Percentiles rank a stretch among this genome's conserved stretches.
These are phyloP conservation scores for Mycena filopes DNA, from an alignment of 768 basidiomycete genomes.

Conservation along the genomic window DNA sequence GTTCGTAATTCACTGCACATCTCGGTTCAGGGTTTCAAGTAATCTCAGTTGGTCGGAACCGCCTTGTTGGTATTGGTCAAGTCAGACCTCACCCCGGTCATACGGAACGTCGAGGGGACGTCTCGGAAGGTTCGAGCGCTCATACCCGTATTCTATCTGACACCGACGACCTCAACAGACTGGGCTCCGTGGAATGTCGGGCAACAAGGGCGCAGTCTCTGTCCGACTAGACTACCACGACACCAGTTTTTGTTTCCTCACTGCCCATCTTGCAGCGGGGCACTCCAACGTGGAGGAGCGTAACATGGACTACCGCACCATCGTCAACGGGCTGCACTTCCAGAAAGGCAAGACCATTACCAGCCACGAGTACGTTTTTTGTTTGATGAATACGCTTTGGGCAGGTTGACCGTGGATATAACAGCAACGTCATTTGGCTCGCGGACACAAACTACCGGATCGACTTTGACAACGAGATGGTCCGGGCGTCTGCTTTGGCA, in stretches of 20 bases:
- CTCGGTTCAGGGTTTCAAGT: constrained; percentile 19
- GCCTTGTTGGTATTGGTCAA: constrained; percentile 89
- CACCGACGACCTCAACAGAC: constrained; percentile 58
- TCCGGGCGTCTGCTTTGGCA: constrained; percentile 69
- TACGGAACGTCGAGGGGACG: constrained; percentile 92
- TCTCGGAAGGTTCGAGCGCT: constrained; percentile 78
- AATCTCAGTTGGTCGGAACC: constrained; percentile 87
- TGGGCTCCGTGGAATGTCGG: constrained; percentile 93
- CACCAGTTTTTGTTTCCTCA: constrained; percentile 94
- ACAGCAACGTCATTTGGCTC: constrained; percentile 91
- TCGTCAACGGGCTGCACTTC: constrained; percentile 86
- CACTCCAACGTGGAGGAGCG: constrained; percentile 90
- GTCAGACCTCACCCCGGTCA: constrained; percentile 76
- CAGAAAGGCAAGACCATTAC: constrained; percentile 88
- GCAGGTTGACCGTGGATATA: background rate
- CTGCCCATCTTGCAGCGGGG: constrained; percentile 97
- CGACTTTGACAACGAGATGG: constrained; percentile 84
- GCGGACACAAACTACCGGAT: constrained; percentile 98
- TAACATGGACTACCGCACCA: constrained; percentile 92
- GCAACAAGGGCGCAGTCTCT: constrained; percentile 96
- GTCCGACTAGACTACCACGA: constrained; percentile 93
- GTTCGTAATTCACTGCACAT: constrained; percentile 49
- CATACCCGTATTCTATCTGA: background rate
- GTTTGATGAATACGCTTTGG: constrained; percentile 5
- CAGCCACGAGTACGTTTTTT: constrained; percentile 83